phyloP scores from a whole-genome alignment of 352 stramenopile species.

The Pythium oligandrum region DNA sequence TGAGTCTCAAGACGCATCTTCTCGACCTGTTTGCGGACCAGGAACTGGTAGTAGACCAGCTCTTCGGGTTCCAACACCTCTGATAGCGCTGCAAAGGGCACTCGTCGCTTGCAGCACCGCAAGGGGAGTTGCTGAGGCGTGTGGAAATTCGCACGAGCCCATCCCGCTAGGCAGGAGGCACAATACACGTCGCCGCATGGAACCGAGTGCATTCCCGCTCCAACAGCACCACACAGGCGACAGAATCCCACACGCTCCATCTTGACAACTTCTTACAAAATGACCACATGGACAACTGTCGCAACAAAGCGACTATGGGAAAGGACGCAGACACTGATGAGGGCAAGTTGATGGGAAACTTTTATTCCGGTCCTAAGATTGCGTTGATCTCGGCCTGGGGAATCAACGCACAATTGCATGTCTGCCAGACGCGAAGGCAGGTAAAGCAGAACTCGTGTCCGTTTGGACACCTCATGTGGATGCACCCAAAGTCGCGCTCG shows the following conservation, averaged over 20 bases:
- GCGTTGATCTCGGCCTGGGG: constrained; percentile 38
- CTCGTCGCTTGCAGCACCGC: constrained; percentile 29
- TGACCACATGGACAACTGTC: too few relatives aligned
- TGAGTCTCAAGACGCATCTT: too few relatives aligned
- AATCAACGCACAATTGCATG: constrained; percentile 55
- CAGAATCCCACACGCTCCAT: too few relatives aligned
- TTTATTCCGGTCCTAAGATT: constrained; percentile 45
- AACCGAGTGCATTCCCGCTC: constrained; percentile 13
- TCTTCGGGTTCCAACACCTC: constrained; percentile 30
- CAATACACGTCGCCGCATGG: constrained; percentile 27
- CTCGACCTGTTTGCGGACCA: constrained; percentile 13
- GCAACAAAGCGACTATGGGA: too few relatives aligned
- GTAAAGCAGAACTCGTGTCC: constrained; percentile 79
- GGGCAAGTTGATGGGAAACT: too few relatives aligned
- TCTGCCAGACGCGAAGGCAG: constrained; percentile 44
- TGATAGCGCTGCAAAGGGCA: constrained; percentile 25
- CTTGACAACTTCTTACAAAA: too few relatives aligned
- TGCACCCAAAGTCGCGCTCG: constrained; percentile 62
- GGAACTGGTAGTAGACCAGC: constrained; percentile 34
- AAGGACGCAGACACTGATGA: too few relatives aligned
- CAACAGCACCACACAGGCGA: constrained; percentile 1
- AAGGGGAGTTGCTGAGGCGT: constrained; percentile 19
- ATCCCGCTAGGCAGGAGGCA: constrained; percentile 28
- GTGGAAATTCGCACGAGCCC: constrained; percentile 23
- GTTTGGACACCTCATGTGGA: constrained; percentile 73